phyloP scores from a whole-genome alignment of 768 basidiomycete species.

The Suillus weaverae region DNA sequence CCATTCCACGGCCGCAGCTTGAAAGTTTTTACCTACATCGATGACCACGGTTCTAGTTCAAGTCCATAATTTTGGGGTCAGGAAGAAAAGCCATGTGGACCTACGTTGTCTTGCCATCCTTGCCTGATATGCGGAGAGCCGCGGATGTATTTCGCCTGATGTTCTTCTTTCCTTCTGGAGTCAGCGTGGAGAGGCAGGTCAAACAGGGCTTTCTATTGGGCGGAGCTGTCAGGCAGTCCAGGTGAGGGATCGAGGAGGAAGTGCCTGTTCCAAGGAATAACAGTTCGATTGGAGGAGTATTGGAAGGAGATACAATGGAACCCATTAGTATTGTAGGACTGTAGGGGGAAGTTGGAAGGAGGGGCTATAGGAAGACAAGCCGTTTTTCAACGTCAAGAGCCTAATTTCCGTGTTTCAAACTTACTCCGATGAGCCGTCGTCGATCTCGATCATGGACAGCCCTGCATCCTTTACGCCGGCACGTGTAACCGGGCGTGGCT shows the following conservation, averaged over 20 bases:
- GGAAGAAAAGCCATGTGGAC: constrained; percentile 26
- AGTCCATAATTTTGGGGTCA: neutral
- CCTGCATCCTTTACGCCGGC: constrained; percentile 6
- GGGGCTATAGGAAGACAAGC: neutral
- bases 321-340: neutral
- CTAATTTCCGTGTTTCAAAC: constrained; percentile 1
- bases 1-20: constrained; percentile 51
- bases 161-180: constrained; percentile 77
- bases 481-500: neutral
- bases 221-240: constrained; percentile 74
- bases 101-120: constrained; percentile 48
- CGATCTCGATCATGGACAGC: constrained; percentile 2
- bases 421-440: constrained; percentile 4
- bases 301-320: neutral
- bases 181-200: constrained; percentile 68
- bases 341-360: neutral
- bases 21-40: constrained; percentile 86
- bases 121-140: constrained; percentile 50
- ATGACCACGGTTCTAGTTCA: constrained; percentile 68
- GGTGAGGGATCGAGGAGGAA: constrained; percentile 67
- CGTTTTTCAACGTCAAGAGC: neutral
- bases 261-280: constrained; percentile 86
- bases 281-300: constrained; percentile 46
- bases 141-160: constrained; percentile 81
- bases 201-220: constrained; percentile 51